A percentile compares a stretch with the other conserved stretches of the same genome.
Evolutionary conservation across 2,329 filamentous ascomycete genomes (phyloP).

Genomic region (Neophaeococcomyces mojaviensis): DNA sequence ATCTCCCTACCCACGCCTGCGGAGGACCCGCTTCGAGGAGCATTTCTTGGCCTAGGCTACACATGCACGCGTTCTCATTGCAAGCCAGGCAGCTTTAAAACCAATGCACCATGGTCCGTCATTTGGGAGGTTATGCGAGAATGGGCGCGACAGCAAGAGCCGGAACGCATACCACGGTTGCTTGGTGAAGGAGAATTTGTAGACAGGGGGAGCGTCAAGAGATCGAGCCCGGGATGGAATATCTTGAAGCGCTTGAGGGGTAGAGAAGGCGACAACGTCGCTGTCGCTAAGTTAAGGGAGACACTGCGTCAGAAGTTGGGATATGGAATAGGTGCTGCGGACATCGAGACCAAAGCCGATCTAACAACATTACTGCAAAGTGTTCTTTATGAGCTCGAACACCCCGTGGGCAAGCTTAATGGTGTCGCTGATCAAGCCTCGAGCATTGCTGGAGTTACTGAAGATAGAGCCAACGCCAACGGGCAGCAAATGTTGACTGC

Average conservation of each 20-base stretch:
- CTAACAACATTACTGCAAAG: constrained; percentile 38
- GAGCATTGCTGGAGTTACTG: neutral
- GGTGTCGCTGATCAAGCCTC: neutral
- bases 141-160: constrained; percentile 75
- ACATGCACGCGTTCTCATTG: constrained; percentile 78
- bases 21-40: constrained; percentile 72
- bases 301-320: constrained; percentile 13
- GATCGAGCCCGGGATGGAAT: constrained; percentile 62
- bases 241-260: constrained; percentile 48
- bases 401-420: constrained; percentile 1
- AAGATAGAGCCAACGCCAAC: too few species aligned
- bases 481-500: too few species aligned
- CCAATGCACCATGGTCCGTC: constrained; percentile 80
- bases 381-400: constrained; percentile 32
- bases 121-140: constrained; percentile 92
- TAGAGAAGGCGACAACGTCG: constrained; percentile 26
- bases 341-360: constrained; percentile 29
- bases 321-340: constrained; percentile 1
- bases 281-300: constrained; percentile 27
- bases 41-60: constrained; percentile 73
- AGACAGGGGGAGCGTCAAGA: constrained; percentile 57
- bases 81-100: constrained; percentile 83
- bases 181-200: constrained; percentile 5
- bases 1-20: constrained; percentile 73
- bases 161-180: constrained; percentile 40